Conservation (phyloP, 2,329 filamentous ascomycete species). For the Fusarium penzigii region DNA sequence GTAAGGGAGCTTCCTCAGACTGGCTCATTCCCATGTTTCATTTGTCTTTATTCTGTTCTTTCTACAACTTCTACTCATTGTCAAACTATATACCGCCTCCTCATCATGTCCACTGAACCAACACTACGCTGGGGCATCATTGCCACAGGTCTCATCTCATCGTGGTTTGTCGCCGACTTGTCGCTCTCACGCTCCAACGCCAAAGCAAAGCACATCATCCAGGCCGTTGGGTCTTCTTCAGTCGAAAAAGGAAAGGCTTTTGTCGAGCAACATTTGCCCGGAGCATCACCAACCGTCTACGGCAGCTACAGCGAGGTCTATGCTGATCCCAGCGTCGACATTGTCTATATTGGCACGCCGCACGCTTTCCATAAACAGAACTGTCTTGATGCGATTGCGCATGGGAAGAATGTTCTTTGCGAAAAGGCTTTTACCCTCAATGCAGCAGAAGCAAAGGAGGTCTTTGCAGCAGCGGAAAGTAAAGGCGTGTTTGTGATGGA, state of each 20-base stretch:
- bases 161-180: slow-evolving; percentile 47
- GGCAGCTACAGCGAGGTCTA: slow-evolving; percentile 43
- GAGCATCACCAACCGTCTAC: slow-evolving; percentile 35
- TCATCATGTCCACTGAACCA: slow-evolving; percentile 16
- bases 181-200: slow-evolving; percentile 36
- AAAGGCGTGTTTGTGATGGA: slow-evolving; percentile 47
- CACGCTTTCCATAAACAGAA: slow-evolving; percentile 46
- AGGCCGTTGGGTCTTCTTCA: slow-evolving; percentile 44
- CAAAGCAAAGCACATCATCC: slow-evolving; percentile 42
- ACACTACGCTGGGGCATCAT: slow-evolving; percentile 40
- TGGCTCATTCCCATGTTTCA: too few relatives aligned
- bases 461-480: slow-evolving; percentile 39
- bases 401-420: slow-evolving; percentile 46
- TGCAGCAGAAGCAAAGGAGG: slow-evolving; percentile 39
- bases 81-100: neutral
- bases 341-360: slow-evolving; percentile 48
- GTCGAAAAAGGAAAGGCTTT: slow-evolving; percentile 34
- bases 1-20: too few relatives aligned
- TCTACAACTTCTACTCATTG: too few relatives aligned
- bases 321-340: slow-evolving; percentile 42
- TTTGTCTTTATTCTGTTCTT: too few relatives aligned
- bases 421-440: slow-evolving; percentile 48
- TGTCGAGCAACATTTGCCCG: slow-evolving; percentile 3
- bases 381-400: slow-evolving; percentile 43
- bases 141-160: slow-evolving; percentile 45